phyloP scores from a whole-genome alignment of 495 filamentous ascomycete genomes.

The Penicillium lagena region DNA sequence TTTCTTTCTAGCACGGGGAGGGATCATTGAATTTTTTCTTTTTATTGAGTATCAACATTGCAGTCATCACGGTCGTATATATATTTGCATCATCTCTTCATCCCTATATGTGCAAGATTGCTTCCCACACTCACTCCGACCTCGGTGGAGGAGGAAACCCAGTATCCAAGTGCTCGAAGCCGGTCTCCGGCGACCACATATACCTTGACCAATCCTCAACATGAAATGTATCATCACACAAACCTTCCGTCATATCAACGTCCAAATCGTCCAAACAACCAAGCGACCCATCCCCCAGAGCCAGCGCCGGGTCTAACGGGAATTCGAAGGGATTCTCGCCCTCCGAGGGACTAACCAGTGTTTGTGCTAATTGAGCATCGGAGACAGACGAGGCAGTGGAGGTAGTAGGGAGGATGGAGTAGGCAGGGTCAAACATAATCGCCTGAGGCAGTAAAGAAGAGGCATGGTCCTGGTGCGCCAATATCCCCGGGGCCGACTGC shows the following conservation, averaged over 20 bases:
- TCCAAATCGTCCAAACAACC: constrained; percentile 18
- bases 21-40: too few species aligned
- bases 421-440: constrained; percentile 15
- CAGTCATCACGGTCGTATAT: too few species aligned
- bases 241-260: constrained; percentile 13
- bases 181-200: constrained; percentile 24
- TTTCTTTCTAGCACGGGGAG: background rate
- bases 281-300: constrained; percentile 8
- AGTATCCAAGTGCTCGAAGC: constrained; percentile 22
- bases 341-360: constrained; percentile 13
- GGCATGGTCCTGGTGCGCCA: too few species aligned
- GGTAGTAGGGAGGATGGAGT: constrained; percentile 8
- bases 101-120: too few species aligned
- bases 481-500: too few species aligned
- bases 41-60: too few species aligned
- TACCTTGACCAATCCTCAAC: constrained; percentile 27
- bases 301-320: constrained; percentile 13
- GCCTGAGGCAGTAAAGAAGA: background rate
- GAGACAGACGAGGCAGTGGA: constrained; percentile 3
- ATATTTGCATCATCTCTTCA: too few species aligned
- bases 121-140: too few species aligned
- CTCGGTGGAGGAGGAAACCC: constrained; percentile 10
- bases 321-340: constrained; percentile 17
- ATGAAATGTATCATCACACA: constrained; percentile 15
- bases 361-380: constrained; percentile 2